phyloP scores from a whole-genome alignment of 106 monocot species.

The Allium sativum region DNA sequence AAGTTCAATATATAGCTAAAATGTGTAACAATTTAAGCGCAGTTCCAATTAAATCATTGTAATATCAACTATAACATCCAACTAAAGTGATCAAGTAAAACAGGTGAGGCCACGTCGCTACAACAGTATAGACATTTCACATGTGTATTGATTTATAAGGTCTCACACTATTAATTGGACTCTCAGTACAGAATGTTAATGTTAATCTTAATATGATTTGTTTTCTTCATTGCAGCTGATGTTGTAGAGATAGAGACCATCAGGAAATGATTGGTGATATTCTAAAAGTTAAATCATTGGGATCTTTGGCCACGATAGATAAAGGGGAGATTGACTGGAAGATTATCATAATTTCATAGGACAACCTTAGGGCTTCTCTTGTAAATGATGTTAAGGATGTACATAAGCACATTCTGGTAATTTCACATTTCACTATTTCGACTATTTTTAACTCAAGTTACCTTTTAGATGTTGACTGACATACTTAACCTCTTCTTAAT shows the following conservation, averaged over 20 bases:
- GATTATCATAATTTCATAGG: slow-evolving; percentile 85
- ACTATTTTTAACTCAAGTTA: background rate
- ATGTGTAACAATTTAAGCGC: no score
- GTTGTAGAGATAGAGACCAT: slow-evolving; percentile 85
- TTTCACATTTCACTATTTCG: background rate
- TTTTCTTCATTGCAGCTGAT: slow-evolving; percentile 48
- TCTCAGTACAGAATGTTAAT: background rate
- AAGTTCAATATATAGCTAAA: no score
- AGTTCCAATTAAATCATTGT: no score
- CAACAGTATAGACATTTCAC: no score
- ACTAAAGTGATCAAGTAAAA: no score
- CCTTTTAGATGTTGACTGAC: background rate
- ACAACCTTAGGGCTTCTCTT: slow-evolving; percentile 85
- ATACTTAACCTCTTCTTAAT: no score
- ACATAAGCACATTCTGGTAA: slow-evolving; percentile 88
- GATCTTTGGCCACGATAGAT: slow-evolving; percentile 94
- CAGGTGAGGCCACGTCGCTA: no score
- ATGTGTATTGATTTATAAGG: no score
- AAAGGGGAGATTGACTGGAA: slow-evolving; percentile 99
- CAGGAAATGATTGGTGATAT: slow-evolving; percentile 71
- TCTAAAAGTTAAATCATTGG: slow-evolving; percentile 83
- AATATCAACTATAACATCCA: no score
- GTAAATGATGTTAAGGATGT: slow-evolving; percentile 88
- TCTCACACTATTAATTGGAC: no score
- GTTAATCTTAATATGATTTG: background rate